phyloP scores from a whole-genome alignment of 163 green algal species.

The Coccomyxa subellipsoidea region DNA sequence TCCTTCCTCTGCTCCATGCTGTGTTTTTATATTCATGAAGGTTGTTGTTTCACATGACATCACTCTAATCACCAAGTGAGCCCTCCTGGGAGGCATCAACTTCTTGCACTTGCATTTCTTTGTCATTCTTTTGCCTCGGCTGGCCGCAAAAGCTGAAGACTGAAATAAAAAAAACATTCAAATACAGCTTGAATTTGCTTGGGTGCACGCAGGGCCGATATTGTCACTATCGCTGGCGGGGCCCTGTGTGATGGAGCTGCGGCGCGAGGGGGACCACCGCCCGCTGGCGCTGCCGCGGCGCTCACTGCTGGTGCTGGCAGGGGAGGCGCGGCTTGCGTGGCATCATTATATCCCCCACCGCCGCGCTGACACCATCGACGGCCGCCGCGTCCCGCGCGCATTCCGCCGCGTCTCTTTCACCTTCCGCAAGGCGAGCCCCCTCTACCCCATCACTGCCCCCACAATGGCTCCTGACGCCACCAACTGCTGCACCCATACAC shows the following conservation, averaged over 20 bases:
- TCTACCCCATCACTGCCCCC: background rate
- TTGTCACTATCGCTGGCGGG: constrained; percentile 79
- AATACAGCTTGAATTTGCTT: background rate
- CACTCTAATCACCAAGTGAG: background rate
- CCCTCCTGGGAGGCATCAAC: background rate
- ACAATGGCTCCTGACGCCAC: too few relatives aligned
- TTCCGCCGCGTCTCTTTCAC: constrained; percentile 75
- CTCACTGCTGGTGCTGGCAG: constrained; percentile 86
- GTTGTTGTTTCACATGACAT: background rate
- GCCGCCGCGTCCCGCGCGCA: constrained; percentile 39
- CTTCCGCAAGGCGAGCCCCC: constrained; percentile 62
- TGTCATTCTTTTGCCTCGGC: background rate
- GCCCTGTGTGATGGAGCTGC: constrained; percentile 83
- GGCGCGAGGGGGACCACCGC: constrained; percentile 31
- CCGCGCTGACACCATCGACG: constrained; percentile 66
- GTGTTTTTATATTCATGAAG: background rate
- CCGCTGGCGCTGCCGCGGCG: constrained; percentile 76
- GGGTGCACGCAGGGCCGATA: constrained; percentile 59
- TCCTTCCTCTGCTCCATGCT: background rate
- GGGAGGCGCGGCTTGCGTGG: constrained; percentile 71
- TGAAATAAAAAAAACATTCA: background rate
- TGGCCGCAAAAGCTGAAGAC: too few relatives aligned
- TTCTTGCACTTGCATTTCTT: constrained; percentile 2
- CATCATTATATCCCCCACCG: constrained; percentile 97
- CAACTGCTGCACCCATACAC: too few relatives aligned